These are phyloP conservation scores for Sugiyamaella smithiae DNA, from an alignment of 805 yeast species.

Conservation along the genomic window DNA sequence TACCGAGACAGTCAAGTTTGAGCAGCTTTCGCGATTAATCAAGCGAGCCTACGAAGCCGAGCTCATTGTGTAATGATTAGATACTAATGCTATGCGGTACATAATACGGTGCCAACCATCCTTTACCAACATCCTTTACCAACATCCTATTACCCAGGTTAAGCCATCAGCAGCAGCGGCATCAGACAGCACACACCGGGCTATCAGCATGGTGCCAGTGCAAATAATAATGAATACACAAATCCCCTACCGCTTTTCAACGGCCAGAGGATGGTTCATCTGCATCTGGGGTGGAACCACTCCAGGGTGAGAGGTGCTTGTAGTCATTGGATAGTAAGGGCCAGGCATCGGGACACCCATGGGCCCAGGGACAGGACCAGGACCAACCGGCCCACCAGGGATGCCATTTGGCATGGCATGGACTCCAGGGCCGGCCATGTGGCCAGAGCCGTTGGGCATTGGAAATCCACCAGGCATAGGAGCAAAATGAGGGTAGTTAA, in stretches of 20 bases:
- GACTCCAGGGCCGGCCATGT: neutral
- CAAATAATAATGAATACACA: too few relatives aligned
- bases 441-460: neutral
- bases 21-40: constrained; percentile 31
- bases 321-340: neutral
- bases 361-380: neutral
- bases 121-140: neutral
- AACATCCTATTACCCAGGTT: too few relatives aligned
- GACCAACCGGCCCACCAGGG: neutral
- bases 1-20: constrained; percentile 29
- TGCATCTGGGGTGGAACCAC: neutral
- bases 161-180: too few relatives aligned
- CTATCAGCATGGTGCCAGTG: too few relatives aligned
- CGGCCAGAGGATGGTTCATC: too few relatives aligned
- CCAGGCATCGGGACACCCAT: neutral
- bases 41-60: constrained; percentile 32
- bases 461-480: neutral
- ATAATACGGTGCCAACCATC: neutral
- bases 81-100: neutral
- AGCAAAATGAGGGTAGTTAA: constrained; percentile 1
- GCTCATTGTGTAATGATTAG: constrained; percentile 4
- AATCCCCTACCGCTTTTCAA: too few relatives aligned
- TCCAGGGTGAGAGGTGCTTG: constrained; percentile 1
- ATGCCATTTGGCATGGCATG: neutral
- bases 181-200: too few relatives aligned